phyloP scores from a whole-genome alignment of 441 rosid genomes.

The Biscutella laevigata region DNA sequence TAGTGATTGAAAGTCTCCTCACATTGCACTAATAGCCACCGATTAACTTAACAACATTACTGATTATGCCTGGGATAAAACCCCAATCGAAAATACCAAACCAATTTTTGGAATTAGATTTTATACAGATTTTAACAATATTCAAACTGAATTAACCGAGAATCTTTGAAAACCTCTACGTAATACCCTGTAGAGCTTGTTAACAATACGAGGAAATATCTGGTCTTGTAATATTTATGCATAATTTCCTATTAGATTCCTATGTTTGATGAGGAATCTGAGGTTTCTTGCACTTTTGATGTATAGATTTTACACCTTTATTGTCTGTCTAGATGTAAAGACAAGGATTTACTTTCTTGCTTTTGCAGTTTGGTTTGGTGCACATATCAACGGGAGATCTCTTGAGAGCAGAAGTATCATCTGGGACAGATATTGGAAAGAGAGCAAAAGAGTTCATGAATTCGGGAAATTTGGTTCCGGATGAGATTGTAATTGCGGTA shows the following conservation, averaged over 20 bases:
- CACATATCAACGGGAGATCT: slow-evolving; percentile 93
- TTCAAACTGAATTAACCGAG: too few species aligned
- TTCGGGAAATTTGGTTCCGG: slow-evolving; percentile 74
- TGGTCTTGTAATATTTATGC: not conserved
- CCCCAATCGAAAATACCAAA: too few species aligned
- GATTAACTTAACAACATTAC: not conserved
- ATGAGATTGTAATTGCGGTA: slow-evolving; percentile 79
- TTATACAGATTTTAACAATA: too few species aligned
- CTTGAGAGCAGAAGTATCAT: slow-evolving; percentile 69
- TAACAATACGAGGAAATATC: not conserved
- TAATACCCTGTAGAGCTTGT: not conserved
- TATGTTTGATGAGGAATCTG: not conserved
- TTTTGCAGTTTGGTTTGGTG: slow-evolving; percentile 74
- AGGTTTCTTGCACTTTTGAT: not conserved
- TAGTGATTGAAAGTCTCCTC: not conserved
- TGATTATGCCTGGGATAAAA: too few species aligned
- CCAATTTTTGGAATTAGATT: too few species aligned
- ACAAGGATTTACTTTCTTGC: not conserved
- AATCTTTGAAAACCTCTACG: not conserved
- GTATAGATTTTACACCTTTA: too few species aligned
- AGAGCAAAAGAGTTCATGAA: slow-evolving; percentile 77
- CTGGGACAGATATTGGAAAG: slow-evolving; percentile 68
- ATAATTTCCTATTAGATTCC: not conserved
- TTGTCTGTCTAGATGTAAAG: not conserved
- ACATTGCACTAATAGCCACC: not conserved